Base-by-base conservation (phyloP, 176 grass and related monocot species). In the Guadua angustifolia region DNA sequence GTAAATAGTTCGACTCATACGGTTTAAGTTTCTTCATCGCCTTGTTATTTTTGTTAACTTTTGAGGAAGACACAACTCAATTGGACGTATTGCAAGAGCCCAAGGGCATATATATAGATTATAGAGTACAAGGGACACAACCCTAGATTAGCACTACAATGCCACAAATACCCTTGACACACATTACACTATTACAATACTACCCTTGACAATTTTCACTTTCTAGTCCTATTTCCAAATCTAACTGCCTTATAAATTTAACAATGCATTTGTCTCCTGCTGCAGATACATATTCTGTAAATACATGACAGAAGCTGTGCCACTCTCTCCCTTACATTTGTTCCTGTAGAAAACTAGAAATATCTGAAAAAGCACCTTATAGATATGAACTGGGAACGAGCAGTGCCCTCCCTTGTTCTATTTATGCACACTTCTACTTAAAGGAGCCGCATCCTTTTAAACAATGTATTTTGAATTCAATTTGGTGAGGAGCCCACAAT, bases 271-370 rank as follows among this genome's bases (percentile, higher is more conserved):
- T 77, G 60, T 71, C 15, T 43, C 35, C 5, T 13, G 50, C 69
- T 71, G 35, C 79, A 77, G n/a, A 63, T 83, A 69, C 43, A 18
- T 35, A 15, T 83, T 70, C 21, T 77, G 58, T 78, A 44, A 60
- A 69, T 61, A 70, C 65, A 62, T 62, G 52, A 16, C 50, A 70
- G 26, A 75, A 81, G 70, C 50, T 50, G 11, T 46, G 21, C 62
- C 14, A 69, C 24, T 80, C 43, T 52, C 16, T 47, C 47, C 9
- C 14, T 45, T 69, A 7, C 29, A 29, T 50, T 69, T 51, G 33
- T n/a, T 63, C 26, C 33, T 3, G n/a, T 49, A 42, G 29, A 29
- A 0, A 29, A 29, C 29, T 29, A 29, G 11, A 77, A 70, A 82
- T 5, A 26, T 88, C 29, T 70, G 32, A 77, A 73, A 61, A 29